A percentile compares a stretch with the other conserved stretches of the same genome.
Evolutionary conservation across 495 filamentous ascomycete species (phyloP).

Genomic region (Alectoria sarmentosa): DNA sequence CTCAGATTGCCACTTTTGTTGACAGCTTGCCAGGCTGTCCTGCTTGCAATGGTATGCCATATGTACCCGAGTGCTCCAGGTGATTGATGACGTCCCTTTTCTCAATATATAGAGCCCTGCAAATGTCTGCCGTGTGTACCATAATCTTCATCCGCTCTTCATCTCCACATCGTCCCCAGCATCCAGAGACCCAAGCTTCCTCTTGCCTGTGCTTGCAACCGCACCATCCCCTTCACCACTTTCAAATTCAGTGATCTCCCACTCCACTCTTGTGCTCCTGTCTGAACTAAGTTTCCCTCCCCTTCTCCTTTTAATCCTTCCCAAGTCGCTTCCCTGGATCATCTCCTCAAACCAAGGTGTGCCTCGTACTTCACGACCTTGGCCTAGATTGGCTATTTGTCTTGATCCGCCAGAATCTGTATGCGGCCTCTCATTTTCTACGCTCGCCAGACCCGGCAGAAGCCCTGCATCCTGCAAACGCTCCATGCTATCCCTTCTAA

Average conservation of each 20-base stretch:
- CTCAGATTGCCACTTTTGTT: neutral
- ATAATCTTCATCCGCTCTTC: slow-evolving; percentile 10
- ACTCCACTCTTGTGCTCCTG: slow-evolving; percentile 59
- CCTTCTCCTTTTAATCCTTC: slow-evolving; percentile 53
- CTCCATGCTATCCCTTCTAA: slow-evolving; percentile 57
- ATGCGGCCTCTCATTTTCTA: slow-evolving; percentile 24
- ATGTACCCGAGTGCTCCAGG: slow-evolving; percentile 6
- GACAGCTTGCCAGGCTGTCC: neutral
- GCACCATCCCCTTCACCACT: slow-evolving; percentile 51
- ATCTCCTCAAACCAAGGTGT: slow-evolving; percentile 80
- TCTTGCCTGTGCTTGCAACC: slow-evolving; percentile 35
- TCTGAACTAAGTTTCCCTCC: slow-evolving; percentile 49
- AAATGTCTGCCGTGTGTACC: slow-evolving; percentile 4
- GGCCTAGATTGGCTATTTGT: slow-evolving; percentile 27
- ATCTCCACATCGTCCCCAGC: slow-evolving; percentile 26
- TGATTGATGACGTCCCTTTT: neutral
- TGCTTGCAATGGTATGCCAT: neutral
- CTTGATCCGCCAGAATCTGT: neutral
- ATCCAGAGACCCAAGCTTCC: slow-evolving; percentile 45
- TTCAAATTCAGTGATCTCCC: slow-evolving; percentile 69
- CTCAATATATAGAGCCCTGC: neutral
- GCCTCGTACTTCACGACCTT: slow-evolving; percentile 39
- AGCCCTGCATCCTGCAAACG: slow-evolving; percentile 62
- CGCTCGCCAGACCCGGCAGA: slow-evolving; percentile 40
- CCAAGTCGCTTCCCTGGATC: slow-evolving; percentile 65